phyloP scores from a whole-genome alignment of 2,329 filamentous ascomycete species.

The Fusarium napiforme region DNA sequence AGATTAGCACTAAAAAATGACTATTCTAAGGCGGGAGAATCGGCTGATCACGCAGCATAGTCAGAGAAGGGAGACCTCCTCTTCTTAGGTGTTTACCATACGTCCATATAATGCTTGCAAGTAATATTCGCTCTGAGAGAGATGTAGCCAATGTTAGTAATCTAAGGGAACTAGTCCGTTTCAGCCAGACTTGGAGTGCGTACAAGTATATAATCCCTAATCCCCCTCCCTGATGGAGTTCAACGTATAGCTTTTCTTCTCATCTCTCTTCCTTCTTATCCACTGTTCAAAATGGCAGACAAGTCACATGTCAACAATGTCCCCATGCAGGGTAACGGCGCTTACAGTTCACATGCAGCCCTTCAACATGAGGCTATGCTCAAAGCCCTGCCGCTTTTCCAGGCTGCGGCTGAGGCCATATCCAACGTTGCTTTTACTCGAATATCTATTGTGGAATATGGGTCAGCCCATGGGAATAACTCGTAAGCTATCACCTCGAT shows the following conservation, averaged over 20 bases:
- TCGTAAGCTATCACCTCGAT: neutral
- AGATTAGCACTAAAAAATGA: no score
- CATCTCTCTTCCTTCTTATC: neutral
- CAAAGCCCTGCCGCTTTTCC: neutral
- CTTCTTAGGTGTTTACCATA: neutral
- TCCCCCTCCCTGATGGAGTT: neutral
- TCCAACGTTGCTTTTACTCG: neutral
- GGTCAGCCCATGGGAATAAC: neutral
- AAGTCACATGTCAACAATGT: neutral
- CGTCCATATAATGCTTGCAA: neutral
- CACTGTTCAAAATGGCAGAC: neutral
- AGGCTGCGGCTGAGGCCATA: neutral
- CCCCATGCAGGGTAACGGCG: constrained; percentile 1
- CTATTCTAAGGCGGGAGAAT: no score
- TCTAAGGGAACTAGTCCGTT: neutral
- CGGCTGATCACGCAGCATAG: neutral
- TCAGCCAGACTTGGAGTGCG: neutral
- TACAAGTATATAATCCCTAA: neutral
- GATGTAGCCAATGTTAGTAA: neutral
- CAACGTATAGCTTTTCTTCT: neutral
- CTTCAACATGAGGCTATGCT: constrained; percentile 1
- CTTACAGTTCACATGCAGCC: neutral
- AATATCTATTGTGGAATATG: neutral
- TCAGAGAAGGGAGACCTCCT: fast-evolving
- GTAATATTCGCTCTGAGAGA: neutral